These are phyloP conservation scores for Metarhizium sp. DNA, from an alignment of 2,329 filamentous ascomycete species.

Conservation along the genomic window DNA sequence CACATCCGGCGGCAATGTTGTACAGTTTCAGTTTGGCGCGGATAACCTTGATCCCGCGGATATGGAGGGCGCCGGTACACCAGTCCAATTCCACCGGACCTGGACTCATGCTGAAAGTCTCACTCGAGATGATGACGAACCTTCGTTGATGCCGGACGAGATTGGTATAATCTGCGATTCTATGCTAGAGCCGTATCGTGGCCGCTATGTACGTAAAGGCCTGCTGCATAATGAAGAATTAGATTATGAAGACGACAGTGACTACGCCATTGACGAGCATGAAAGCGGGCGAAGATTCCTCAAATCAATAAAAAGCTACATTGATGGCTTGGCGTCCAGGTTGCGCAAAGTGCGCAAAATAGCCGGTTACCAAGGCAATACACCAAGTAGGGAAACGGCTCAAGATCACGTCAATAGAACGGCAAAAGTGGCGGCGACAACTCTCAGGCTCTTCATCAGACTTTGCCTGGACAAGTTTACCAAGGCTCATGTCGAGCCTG, in stretches of 20 bases:
- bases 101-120: slow-evolving; percentile 70
- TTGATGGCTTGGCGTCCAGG: slow-evolving; percentile 49
- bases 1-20: slow-evolving; percentile 76
- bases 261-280: slow-evolving; percentile 61
- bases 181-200: slow-evolving; percentile 19
- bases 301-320: slow-evolving; percentile 63
- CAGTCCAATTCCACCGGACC: slow-evolving; percentile 85
- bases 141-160: slow-evolving; percentile 62
- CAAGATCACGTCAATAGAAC: slow-evolving; percentile 51
- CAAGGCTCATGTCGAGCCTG: slow-evolving; percentile 81
- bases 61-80: slow-evolving; percentile 89
- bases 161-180: slow-evolving; percentile 58
- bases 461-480: slow-evolving; percentile 84
- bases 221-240: slow-evolving; percentile 48
- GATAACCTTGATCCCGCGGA: slow-evolving; percentile 92
- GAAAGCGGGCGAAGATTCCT: slow-evolving; percentile 79
- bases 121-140: slow-evolving; percentile 71
- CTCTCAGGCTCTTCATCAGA: slow-evolving; percentile 64
- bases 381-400: not conserved
- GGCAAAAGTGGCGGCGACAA: slow-evolving; percentile 69
- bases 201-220: slow-evolving; percentile 49
- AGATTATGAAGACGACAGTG: slow-evolving; percentile 58
- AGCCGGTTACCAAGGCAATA: not conserved
- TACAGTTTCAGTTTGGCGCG: slow-evolving; percentile 95
- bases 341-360: slow-evolving; percentile 41